These are phyloP conservation scores for Labyrinthula sp. DNA, from an alignment of 352 stramenopile species.

Conservation along the genomic window DNA sequence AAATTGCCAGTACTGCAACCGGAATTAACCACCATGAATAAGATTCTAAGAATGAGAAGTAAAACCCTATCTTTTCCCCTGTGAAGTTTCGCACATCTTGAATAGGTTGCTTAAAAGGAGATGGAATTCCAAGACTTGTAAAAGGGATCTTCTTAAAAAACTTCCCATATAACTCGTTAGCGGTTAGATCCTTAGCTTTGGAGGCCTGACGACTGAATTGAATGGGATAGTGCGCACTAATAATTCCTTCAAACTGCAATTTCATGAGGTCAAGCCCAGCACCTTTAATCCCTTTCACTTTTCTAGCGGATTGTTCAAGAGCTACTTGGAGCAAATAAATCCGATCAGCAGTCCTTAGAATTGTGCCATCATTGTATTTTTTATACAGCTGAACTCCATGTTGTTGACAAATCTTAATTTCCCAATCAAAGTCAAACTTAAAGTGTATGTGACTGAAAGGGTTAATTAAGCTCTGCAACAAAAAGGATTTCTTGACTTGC, in stretches of 20 bases:
- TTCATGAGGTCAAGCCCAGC: slow-evolving; percentile 8
- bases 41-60: slow-evolving; percentile 88
- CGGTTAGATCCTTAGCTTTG: slow-evolving; percentile 12
- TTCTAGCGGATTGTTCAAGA: slow-evolving; percentile 1
- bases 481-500: slow-evolving; percentile 2
- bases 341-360: slow-evolving; percentile 20
- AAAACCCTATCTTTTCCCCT: slow-evolving; percentile 81
- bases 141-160: slow-evolving; percentile 10
- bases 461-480: slow-evolving; percentile 1
- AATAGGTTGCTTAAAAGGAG: slow-evolving; percentile 42
- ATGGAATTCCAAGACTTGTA: slow-evolving; percentile 12
- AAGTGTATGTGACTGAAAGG: slow-evolving; percentile 23
- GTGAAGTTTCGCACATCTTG: slow-evolving; percentile 58
- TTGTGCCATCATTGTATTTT: slow-evolving; percentile 17
- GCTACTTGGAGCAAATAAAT: slow-evolving; percentile 8
- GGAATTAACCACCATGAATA: slow-evolving; percentile 75
- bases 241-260: slow-evolving; percentile 2
- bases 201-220: slow-evolving; percentile 9
- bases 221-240: slow-evolving; percentile 9
- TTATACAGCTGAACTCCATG: slow-evolving; percentile 25
- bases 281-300: slow-evolving; percentile 14
- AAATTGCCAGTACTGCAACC: slow-evolving; percentile 53
- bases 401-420: slow-evolving; percentile 5
- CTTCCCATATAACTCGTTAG: slow-evolving; percentile 15
- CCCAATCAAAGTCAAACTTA: slow-evolving; percentile 21